Evolutionary conservation across 2,329 filamentous ascomycete species (phyloP).

Genomic region (Trichophyton benhamiae): DNA sequence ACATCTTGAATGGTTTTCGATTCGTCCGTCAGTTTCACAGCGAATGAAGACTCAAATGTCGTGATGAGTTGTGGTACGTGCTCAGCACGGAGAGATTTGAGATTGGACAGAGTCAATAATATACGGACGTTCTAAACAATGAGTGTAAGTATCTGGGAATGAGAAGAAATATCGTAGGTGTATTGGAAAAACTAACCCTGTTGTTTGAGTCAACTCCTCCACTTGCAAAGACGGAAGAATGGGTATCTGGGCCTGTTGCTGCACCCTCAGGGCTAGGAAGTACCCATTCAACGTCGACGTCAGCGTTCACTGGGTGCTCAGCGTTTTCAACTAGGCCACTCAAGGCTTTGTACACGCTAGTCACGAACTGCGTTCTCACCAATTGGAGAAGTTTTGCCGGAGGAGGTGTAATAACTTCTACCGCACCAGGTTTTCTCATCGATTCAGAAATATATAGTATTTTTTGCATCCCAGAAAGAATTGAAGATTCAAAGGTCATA

Average conservation of each 20-base stretch:
- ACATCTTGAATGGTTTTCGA: conserved; percentile 84
- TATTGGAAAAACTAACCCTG: conserved; percentile 31
- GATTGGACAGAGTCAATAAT: conserved; percentile 85
- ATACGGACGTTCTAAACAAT: conserved; percentile 66
- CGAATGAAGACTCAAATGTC: conserved; percentile 88
- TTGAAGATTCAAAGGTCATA: conserved; percentile 66
- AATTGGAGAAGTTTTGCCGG: conserved; percentile 78
- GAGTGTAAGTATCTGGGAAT: not conserved
- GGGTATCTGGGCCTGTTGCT: conserved; percentile 22
- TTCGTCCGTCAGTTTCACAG: conserved; percentile 87
- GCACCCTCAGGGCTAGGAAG: conserved; percentile 31
- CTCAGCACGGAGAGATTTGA: conserved; percentile 68
- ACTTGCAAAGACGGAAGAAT: conserved; percentile 33
- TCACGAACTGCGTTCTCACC: conserved; percentile 84
- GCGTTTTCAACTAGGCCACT: conserved; percentile 97
- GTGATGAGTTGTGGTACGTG: conserved; percentile 79
- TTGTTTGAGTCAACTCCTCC: conserved; percentile 43
- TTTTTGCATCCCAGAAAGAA: conserved; percentile 82
- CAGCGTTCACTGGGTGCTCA: conserved; percentile 57
- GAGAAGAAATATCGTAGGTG: too few relatives aligned
- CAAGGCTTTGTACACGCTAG: conserved; percentile 82
- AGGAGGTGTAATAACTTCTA: conserved; percentile 71
- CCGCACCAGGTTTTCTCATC: conserved; percentile 58
- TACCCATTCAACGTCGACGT: conserved; percentile 43
- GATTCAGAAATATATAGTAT: conserved; percentile 88